phyloP scores from a whole-genome alignment of 1,284 basidiomycete species.

The Fistulinella cinereoalba region DNA sequence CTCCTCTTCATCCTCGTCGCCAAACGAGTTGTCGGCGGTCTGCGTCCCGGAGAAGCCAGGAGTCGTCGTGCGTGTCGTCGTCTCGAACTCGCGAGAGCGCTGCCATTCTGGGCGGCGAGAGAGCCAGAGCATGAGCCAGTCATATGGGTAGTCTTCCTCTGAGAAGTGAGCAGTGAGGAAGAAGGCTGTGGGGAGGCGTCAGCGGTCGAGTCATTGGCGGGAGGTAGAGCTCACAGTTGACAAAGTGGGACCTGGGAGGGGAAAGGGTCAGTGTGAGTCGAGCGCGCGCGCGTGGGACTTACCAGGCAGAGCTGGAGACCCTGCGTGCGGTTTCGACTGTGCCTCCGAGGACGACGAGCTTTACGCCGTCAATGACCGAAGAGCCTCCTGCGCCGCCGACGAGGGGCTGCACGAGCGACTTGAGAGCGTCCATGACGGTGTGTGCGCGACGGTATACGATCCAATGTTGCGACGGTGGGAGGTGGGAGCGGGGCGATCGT shows the following conservation, averaged over 20 bases:
- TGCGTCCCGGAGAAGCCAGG: conserved; percentile 48
- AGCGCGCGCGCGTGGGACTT: conserved; percentile 16
- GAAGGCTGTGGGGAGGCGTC: conserved; percentile 53
- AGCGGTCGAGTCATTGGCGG: conserved; percentile 6
- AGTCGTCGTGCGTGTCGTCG: conserved; percentile 64
- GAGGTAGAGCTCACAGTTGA: conserved; percentile 63
- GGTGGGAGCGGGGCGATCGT: conserved; percentile 9
- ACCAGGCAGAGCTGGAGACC: conserved; percentile 78
- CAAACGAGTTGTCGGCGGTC: conserved; percentile 55
- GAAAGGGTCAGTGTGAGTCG: conserved; percentile 9
- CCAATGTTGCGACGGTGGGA: conserved; percentile 31
- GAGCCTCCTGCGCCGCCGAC: conserved; percentile 70
- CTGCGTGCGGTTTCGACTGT: conserved; percentile 81
- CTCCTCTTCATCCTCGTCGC: conserved; percentile 57
- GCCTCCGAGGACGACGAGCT: conserved; percentile 80
- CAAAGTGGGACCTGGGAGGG: conserved; percentile 64
- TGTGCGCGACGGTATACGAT: conserved; percentile 24
- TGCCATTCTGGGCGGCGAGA: conserved; percentile 79
- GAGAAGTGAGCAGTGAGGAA: conserved; percentile 83
- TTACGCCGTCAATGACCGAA: conserved; percentile 79
- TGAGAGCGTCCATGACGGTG: conserved; percentile 68
- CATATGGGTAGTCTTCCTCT: conserved; percentile 81
- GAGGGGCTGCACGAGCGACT: conserved; percentile 77
- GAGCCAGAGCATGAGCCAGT: conserved; percentile 82
- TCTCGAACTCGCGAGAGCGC: conserved; percentile 79